A percentile compares a stretch with the other conserved stretches of the same genome.
Evolutionary conservation across 768 basidiomycete species (phyloP).

Genomic region (Lentinula edodes): DNA sequence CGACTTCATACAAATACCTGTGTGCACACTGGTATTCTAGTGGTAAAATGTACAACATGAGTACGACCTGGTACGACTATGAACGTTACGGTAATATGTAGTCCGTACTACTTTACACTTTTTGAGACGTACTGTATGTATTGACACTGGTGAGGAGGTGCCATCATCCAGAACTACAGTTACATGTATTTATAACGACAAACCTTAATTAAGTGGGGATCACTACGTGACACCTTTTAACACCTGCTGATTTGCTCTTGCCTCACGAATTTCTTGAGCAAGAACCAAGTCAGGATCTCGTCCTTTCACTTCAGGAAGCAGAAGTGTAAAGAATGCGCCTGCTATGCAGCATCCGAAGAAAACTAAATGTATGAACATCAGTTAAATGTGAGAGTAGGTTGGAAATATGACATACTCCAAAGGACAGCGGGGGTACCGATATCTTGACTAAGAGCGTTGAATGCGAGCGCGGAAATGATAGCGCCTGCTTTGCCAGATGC

Average conservation of each 20-base stretch:
- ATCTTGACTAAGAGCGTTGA: conserved; percentile 54
- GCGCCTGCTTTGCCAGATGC: conserved; percentile 73
- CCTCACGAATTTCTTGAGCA: conserved; percentile 28
- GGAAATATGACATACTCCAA: conserved; percentile 56
- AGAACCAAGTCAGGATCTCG: conserved; percentile 44
- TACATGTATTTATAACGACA: too few relatives aligned
- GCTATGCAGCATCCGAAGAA: conserved; percentile 61
- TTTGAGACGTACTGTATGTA: too few relatives aligned
- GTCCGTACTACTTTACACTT: too few relatives aligned
- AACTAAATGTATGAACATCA: conserved; percentile 29
- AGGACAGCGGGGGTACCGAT: conserved; percentile 63
- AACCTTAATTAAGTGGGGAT: neutral
- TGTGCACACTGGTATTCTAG: too few relatives aligned
- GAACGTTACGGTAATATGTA: too few relatives aligned
- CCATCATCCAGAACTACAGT: too few relatives aligned
- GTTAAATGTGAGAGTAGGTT: neutral
- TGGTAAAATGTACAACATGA: too few relatives aligned
- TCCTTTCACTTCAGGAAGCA: conserved; percentile 44
- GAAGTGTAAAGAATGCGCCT: conserved; percentile 44
- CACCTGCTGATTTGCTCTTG: neutral
- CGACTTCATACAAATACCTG: too few relatives aligned
- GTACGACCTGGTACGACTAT: too few relatives aligned
- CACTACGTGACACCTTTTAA: neutral
- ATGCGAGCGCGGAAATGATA: conserved; percentile 69
- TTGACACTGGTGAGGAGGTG: too few relatives aligned